A percentile compares a stretch with the other conserved stretches of the same genome.
phyloP scores from a whole-genome alignment of 805 yeast genomes.

The Myxozyma kluyveri region DNA sequence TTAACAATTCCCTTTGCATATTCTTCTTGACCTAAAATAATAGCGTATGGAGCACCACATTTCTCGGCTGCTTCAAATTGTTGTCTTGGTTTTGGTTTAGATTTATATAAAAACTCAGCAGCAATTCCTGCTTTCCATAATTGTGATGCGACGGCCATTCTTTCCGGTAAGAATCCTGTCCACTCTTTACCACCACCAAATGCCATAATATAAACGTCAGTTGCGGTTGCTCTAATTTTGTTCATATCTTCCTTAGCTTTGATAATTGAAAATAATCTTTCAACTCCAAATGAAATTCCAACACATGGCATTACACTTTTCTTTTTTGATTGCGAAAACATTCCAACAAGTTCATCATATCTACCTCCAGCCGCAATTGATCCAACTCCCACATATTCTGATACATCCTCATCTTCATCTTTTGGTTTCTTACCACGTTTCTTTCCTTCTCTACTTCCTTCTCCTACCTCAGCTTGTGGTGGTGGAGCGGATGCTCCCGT shows the following conservation, averaged over 20 bases:
- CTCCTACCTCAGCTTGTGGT: conserved; percentile 32
- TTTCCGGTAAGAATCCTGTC: conserved; percentile 87
- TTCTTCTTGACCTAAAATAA: conserved; percentile 94
- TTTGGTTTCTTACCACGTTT: conserved; percentile 38
- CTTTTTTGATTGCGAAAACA: conserved; percentile 84
- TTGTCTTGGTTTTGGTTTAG: conserved; percentile 90
- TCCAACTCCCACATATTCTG: conserved; percentile 97
- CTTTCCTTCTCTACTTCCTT: conserved; percentile 25
- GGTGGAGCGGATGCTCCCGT: conserved; percentile 91
- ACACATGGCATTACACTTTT: conserved; percentile 87
- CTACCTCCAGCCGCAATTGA: conserved; percentile 99
- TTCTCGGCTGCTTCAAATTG: conserved; percentile 98
- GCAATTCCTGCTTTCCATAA: conserved; percentile 89
- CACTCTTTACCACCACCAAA: conserved; percentile 98
- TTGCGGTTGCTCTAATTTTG: conserved; percentile 73
- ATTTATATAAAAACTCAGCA: conserved; percentile 86
- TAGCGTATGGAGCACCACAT: conserved; percentile 84
- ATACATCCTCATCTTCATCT: conserved; percentile 61
- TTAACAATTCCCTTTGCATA: conserved; percentile 75
- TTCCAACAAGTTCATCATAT: conserved; percentile 92
- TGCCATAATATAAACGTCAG: conserved; percentile 95
- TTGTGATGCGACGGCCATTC: conserved; percentile 79
- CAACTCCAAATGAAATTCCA: conserved; percentile 96
- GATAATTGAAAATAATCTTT: conserved; percentile 85
- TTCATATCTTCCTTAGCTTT: conserved; percentile 70